A percentile compares a stretch with the other conserved stretches of the same genome.
These are phyloP conservation scores for Globisporangium emineosum DNA, from an alignment of 352 stramenopile genomes.

Conservation along the genomic window DNA sequence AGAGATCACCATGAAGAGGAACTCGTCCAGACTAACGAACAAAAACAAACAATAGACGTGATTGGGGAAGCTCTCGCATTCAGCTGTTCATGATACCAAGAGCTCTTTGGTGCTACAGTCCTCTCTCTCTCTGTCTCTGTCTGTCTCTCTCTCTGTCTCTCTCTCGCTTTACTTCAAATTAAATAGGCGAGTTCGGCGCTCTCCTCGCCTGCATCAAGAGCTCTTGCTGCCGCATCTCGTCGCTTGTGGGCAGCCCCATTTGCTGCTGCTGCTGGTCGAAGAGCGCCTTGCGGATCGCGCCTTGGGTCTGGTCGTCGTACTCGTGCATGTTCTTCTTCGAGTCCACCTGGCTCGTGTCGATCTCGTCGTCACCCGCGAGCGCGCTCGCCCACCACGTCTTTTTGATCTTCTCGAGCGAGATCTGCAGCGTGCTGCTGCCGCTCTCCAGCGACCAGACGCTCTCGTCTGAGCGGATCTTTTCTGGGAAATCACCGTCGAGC, in stretches of 20 bases:
- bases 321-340: slow-evolving; percentile 96
- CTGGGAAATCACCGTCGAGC: slow-evolving; percentile 86
- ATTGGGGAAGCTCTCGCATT: not conserved
- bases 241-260: slow-evolving; percentile 87
- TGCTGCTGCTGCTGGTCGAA: slow-evolving; percentile 93
- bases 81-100: not conserved
- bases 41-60: not conserved
- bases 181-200: slow-evolving; percentile 35
- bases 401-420: slow-evolving; percentile 96
- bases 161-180: no score
- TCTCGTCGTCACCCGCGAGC: slow-evolving; percentile 90
- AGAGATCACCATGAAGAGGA: no score
- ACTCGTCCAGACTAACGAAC: not conserved
- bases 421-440: slow-evolving; percentile 45
- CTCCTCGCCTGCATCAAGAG: slow-evolving; percentile 93
- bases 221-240: slow-evolving; percentile 91
- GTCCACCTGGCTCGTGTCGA: slow-evolving; percentile 97
- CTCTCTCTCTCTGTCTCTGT: not conserved
- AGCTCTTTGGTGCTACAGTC: not conserved
- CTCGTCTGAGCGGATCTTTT: slow-evolving; percentile 95
- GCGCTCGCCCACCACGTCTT: slow-evolving; percentile 98
- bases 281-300: slow-evolving; percentile 99
- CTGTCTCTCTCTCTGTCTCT: not conserved
- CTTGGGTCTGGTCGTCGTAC: slow-evolving; percentile 95
- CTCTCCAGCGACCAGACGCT: slow-evolving; percentile 96